Base-by-base conservation (phyloP, 2,329 filamentous ascomycete genomes). In the Stagonosporopsis vannaccii region DNA sequence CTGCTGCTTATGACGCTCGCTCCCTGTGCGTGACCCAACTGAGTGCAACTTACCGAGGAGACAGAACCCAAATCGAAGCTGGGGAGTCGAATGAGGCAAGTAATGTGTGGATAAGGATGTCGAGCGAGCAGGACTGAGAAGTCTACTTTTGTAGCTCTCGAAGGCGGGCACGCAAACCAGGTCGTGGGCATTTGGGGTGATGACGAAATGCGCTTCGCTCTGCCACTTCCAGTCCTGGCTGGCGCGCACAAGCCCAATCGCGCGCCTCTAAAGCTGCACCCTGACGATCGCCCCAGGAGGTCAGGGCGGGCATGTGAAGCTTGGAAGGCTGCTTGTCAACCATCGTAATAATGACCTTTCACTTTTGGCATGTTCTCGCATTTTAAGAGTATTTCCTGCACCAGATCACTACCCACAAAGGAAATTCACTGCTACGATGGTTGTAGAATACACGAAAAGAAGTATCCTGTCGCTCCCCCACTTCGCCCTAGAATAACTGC, bases 391-490 rank as follows among this genome's bases (percentile, higher is more conserved):
- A 15, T 19, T 25, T 30, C 32, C 32, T 40, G 44, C 17, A 33
- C 44, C 26, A n/a, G 60, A 25, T 25, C 48, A 25, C 43, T 62
- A 56, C 59, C 55, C 54, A 67, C 73, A 75, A 75, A 77, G 59
- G 75, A 77, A 72, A 77, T 76, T 75, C 63, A 64, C 71, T 75
- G 71, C 68, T 75, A 71, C 63, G 68, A 71, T 75, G 62, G 73
- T 60, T 74, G 73, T 77, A 76, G 68, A 76, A 75, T 77, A 77
- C 74, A 76, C 69, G 67, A 70, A 70, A 70, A 65, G 67, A 74
- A 75, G 66, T 70, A 58, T 64, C 65, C 65, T 57, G 65, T 65
- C 66, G 62, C 63, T 67, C 61, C 71, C 59, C 68, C 69, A 62
- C 66, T 56, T 63, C 61, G 58, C 65, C 56, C 61, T 59, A 60